Base-by-base conservation (phyloP, 2,329 filamentous ascomycete genomes). In the Hypoxylon sp. region DNA sequence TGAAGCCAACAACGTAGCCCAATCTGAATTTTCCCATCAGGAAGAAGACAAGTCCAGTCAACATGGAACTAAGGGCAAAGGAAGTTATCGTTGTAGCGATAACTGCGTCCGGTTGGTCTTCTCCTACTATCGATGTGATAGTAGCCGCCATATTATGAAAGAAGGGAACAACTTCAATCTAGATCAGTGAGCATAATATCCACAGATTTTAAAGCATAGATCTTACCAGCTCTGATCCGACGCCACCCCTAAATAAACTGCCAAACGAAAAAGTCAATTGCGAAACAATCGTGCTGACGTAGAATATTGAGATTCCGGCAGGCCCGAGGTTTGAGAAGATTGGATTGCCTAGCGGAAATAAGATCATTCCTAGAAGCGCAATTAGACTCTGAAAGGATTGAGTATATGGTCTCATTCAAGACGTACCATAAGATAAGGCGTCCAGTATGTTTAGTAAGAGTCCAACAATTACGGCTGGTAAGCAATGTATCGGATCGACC, bases 131-230 rank as follows among this genome's bases (percentile, higher is more conserved):
- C 13, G 85, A 84, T 72, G 96, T 90, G 77, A 98, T 98, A 31
- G 92, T 95, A 70, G 91, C 90, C 0, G 96, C 94, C 95, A 99
- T 99, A 76, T 95, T 97, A 82, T 99, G 96, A 79, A 99, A 98
- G 82, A 99, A 99, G 0, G 95, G 96, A 0, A 99, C 95, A 0
- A 98, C 95, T 81, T 99, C 96, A 72, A 98, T 99, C 88, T 91
- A 69, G 14, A 39, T 65, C n/a, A 10, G 55, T 77, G 26, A 75
- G 73, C 44, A 50, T 3, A 39, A 14, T 22, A 51, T 56, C 22
- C 11, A 29, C 48, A 19, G 31, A 52, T 33, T 31, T 8, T 24
- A 22, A 58, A 17, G 29, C 33, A 19, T 29, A 69, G 46, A 72
- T 80, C 86, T 72, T 81, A 91, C 89, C 90, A 99, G 91, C 80